Base-by-base conservation (phyloP, 2,329 filamentous ascomycete species). In the Alternaria panax region DNA sequence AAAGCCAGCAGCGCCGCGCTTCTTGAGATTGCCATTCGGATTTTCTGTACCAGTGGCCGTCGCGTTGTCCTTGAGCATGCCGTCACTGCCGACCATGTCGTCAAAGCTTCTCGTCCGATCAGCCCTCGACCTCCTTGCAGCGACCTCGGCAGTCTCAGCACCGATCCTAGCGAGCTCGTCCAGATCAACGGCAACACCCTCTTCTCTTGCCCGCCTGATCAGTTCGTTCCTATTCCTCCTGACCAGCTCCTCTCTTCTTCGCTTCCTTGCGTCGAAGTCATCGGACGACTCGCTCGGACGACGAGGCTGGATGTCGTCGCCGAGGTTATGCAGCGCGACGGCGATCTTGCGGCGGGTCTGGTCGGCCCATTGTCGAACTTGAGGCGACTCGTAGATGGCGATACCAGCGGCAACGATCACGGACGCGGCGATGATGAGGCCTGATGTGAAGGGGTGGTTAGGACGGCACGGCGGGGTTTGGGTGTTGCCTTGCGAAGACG, bases 361-460 rank as follows among this genome's bases (percentile, higher is more conserved):
- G 57, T 87, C 82, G 53, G 89, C 77, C 87, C 87, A 89, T 82
- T 83, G 80, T 74, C 86, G 82, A 59, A 89, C 81, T 70, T 88
- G 84, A 1, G 87, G 87, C 40, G 84, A 88, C 73, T 89, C 85
- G 75, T 88, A 88, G 45, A 88, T 83, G 52, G 87, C 87, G 51
- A 88, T 82, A 12, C 86, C 85, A 18, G 87, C 86, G 60, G 87
- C 87, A 52, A 88, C 83, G 56, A 89, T 79, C 40, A 89, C 81
- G 42, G 85, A 85, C 63, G 87, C 83, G 47, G 85, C 86, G 66
- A 89, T 84, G 63, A 90, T 85, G 64, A 88, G 82, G 71, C 87
- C 87, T 89, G 74, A 68, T 43, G 60, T 54, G 57, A 70, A 57
- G 32, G 68, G 68, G 48, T 67, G 66, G 67, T 75, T 73, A 76